Evolutionary conservation across 495 filamentous ascomycete genomes (phyloP), one percentile per base, ranked within the genome.

Genomic region (Rhizodiscina lignyota): DNA sequence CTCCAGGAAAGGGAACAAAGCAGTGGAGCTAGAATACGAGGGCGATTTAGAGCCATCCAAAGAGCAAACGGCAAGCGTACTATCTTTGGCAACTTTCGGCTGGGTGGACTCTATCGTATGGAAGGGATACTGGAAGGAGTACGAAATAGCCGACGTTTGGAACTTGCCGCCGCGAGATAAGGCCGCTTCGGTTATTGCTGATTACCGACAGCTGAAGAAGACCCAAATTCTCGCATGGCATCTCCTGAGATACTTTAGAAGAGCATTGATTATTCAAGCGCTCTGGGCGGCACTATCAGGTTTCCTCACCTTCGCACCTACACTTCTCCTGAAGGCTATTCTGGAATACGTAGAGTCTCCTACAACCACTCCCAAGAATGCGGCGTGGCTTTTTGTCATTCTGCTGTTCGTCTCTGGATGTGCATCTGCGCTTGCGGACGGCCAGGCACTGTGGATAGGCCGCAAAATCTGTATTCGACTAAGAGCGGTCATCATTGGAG

Each of bases 371-470:
- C 86, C 91, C 1, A 62, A 68, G 21, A 94, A 89, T 53, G 86
- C 92, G 10, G 81, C 91, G 4, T 99, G 91, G 91, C 70, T 99
- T 24, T 93, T 85, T 51, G 87, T 94, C 18, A 82, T 87, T 28
- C 64, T 94, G 4, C 71, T 99, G 5, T 84, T 91, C 22, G 66
- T 81, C 32, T 79, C 82, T 4, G 78, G 83, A 35, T 64, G 77
- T 30, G 55, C 82, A 23, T 74, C 85, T 36, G 85, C 86, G 4
- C 59, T 89, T 16, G 74, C 72, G 18, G 81, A 82, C 54, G 78
- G 74, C 12, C 85, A 93, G 53, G 81, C 85, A n/a, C 68, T 99
- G 0, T 96, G 75, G 71, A 76, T 92, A 35, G 91, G 91, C 13
- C 77, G 91, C 30, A 91, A 82, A 53, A 82, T 96, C 36, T 92